phyloP scores from a whole-genome alignment of 2,329 filamentous ascomycete species.

The Didymella exigua region DNA sequence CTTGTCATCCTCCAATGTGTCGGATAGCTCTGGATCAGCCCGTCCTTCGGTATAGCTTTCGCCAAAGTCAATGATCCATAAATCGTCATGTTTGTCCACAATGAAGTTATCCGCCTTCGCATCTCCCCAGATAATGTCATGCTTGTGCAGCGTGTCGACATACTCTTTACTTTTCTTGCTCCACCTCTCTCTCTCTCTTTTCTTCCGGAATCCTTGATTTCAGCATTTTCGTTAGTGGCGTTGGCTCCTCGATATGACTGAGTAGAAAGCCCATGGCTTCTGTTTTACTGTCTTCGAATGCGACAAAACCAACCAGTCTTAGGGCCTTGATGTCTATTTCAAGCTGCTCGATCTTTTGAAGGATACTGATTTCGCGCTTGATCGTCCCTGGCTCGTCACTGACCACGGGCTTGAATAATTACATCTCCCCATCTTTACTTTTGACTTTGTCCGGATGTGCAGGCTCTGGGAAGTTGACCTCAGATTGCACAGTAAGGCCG shows the following conservation, averaged over 20 bases:
- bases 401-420: slow-evolving; percentile 28
- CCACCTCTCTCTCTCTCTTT: slow-evolving; percentile 17
- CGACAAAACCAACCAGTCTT: slow-evolving; percentile 16
- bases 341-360: slow-evolving; percentile 17
- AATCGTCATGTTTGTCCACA: slow-evolving; percentile 45
- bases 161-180: slow-evolving; percentile 19
- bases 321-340: slow-evolving; percentile 23
- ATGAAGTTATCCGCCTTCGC: slow-evolving; percentile 47
- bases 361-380: slow-evolving; percentile 26
- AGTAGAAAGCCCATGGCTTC: slow-evolving; percentile 24
- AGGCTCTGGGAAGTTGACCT: slow-evolving; percentile 25
- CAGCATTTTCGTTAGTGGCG: slow-evolving; percentile 22
- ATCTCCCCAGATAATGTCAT: slow-evolving; percentile 36
- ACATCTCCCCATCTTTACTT: slow-evolving; percentile 2
- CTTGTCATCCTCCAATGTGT: slow-evolving; percentile 48
- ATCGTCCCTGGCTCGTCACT: slow-evolving; percentile 17
- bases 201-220: slow-evolving; percentile 12
- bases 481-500: slow-evolving; percentile 22
- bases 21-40: slow-evolving; percentile 47
- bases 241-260: slow-evolving; percentile 16
- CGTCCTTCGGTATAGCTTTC: slow-evolving; percentile 50
- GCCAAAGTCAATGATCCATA: slow-evolving; percentile 51
- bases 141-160: slow-evolving; percentile 15
- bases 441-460: slow-evolving; percentile 25
- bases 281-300: slow-evolving; percentile 15